Percentiles rank a stretch among this genome's conserved stretches.
phyloP scores from a whole-genome alignment of 768 basidiomycete species.

The Kwoniella shandongensis region DNA sequence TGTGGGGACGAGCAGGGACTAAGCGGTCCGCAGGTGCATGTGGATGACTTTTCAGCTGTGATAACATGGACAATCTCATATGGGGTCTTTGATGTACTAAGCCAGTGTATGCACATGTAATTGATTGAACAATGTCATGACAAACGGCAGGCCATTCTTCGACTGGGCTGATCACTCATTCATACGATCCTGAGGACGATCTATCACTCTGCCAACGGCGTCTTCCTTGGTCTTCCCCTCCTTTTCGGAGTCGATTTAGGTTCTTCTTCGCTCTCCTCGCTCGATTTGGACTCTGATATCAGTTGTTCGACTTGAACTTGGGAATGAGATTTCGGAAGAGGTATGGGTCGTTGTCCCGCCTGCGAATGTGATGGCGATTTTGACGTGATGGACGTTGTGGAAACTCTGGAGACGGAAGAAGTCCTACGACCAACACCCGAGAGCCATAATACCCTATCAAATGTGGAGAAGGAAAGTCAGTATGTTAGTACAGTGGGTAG shows the following conservation, averaged over 20 bases:
- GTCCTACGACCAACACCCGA: conserved; percentile 11
- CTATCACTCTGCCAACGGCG: not conserved
- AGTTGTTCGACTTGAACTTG: conserved; percentile 11
- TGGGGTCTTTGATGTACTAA: too few species aligned
- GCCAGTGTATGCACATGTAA: too few species aligned
- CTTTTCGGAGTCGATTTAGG: not conserved
- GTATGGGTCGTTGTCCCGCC: conserved; percentile 11
- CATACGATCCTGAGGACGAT: too few species aligned
- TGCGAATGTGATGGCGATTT: not conserved
- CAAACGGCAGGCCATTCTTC: too few species aligned
- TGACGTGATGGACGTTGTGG: not conserved
- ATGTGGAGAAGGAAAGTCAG: not conserved
- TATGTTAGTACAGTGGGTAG: too few species aligned
- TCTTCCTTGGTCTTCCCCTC: conserved; percentile 7
- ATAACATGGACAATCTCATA: too few species aligned
- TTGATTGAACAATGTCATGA: too few species aligned
- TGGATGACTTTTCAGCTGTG: too few species aligned
- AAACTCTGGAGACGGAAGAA: not conserved
- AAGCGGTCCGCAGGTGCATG: too few species aligned
- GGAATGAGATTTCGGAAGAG: conserved; percentile 13
- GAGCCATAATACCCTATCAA: conserved; percentile 7
- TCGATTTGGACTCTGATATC: not conserved
- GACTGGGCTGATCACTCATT: too few species aligned
- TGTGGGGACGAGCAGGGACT: too few species aligned
- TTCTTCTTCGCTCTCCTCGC: not conserved